phyloP scores from a whole-genome alignment of 768 basidiomycete species.

The Psilocybe subaeruginosa region DNA sequence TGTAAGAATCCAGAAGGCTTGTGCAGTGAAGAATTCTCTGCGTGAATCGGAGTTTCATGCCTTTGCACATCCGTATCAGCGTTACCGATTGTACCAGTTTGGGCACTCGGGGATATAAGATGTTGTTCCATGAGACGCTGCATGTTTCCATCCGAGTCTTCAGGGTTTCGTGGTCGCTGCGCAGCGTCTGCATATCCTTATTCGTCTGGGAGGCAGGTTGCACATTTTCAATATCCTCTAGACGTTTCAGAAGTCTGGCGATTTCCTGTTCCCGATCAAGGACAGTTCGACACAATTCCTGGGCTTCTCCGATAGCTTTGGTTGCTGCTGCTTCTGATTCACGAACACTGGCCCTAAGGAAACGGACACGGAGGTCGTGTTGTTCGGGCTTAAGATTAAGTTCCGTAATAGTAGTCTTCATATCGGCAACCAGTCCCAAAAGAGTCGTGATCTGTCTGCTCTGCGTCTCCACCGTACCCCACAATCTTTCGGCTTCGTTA shows the following conservation, averaged over 20 bases:
- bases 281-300: not conserved
- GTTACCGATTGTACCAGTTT: not conserved
- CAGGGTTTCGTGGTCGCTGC: not conserved
- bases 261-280: not conserved
- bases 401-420: not conserved
- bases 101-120: not conserved
- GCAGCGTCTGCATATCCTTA: not conserved
- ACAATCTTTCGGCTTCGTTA: not conserved
- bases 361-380: constrained; percentile 3
- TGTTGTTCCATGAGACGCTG: not conserved
- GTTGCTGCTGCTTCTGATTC: not conserved
- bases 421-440: not conserved
- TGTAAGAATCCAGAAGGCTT: too few relatives aligned
- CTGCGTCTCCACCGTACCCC: not conserved
- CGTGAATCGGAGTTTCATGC: too few relatives aligned
- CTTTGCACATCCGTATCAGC: not conserved
- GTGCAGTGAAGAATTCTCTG: too few relatives aligned
- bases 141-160: not conserved
- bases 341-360: constrained; percentile 4
- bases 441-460: constrained; percentile 1
- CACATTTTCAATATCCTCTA: not conserved
- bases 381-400: not conserved
- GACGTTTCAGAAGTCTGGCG: not conserved
- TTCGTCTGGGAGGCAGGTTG: not conserved
- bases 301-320: not conserved